Evolutionary conservation across 2,329 filamentous ascomycete species (phyloP), one percentile per base, ranked within the genome.

Genomic region (Talaromyces sp.): DNA sequence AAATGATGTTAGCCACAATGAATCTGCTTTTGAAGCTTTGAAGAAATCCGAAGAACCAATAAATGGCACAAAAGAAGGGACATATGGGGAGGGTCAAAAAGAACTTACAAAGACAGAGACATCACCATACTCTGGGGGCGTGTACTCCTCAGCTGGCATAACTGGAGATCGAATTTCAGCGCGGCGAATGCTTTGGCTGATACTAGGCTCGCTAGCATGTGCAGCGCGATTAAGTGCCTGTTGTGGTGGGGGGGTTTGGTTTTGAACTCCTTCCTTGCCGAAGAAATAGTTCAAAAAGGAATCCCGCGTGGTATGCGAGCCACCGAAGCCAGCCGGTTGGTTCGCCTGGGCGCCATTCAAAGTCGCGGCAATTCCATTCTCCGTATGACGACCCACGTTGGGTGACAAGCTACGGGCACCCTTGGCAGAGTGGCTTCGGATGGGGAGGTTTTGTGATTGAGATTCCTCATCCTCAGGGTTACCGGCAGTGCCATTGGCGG

Each of bases 271-370:
- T 42, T 99, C 94, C 70, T 99, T 97, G 65, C 94, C 92, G 67
- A 99, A 99, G 76, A 99, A 99, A 75, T 99, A 99, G 75, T 93
- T 97, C 57, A 99, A 75, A 79, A 99, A 99, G 0, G 91, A 95
- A 75, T 99, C 94, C 57, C 87, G 85, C 36, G 90, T 85, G 55
- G 78, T 83, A 51, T 86, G 86, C 45, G 82, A 71, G 4, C 78
- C 79, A 58, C 84, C 84, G 57, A 88, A 82, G 49, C 82, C 80
- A 24, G 84, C 80, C 10, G 86, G 86, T 39, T 87, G 87, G 29
- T 76, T 76, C 32, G 84, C 79, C 49, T 87, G 80, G 51, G 73
- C 73, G 10, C 87, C 87, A 62, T 91, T 91, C 64, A 91, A 75
- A 10, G 86, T 82, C 29, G 86, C 81, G 32, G 85, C 78, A 56